Conservation (phyloP, 2,329 filamentous ascomycete genomes). For the Rutstroemia sp. region DNA sequence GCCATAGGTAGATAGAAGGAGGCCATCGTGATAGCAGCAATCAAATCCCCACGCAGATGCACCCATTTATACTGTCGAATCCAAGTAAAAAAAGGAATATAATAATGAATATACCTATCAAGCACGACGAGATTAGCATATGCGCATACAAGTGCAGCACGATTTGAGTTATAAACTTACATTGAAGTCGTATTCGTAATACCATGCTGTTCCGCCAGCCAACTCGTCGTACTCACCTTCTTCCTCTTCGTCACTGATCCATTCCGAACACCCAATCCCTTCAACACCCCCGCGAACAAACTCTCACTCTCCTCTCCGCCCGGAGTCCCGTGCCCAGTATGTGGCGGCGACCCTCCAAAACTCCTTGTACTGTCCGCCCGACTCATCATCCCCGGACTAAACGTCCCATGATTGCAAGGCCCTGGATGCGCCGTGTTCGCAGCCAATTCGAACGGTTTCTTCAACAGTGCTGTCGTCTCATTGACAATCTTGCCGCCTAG, state of each 20-base stretch:
- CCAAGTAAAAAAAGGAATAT: slow-evolving; percentile 88
- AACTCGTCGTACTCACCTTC: slow-evolving; percentile 66
- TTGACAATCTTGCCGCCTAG: slow-evolving; percentile 21
- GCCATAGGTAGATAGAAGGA: slow-evolving; percentile 98
- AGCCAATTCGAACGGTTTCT: slow-evolving; percentile 31
- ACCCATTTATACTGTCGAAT: slow-evolving; percentile 76
- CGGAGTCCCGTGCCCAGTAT: slow-evolving; percentile 9
- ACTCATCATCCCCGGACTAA: slow-evolving; percentile 56
- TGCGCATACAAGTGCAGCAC: neutral
- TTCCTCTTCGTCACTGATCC: slow-evolving; percentile 33
- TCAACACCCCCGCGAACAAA: slow-evolving; percentile 20
- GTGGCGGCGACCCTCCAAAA: slow-evolving; percentile 17
- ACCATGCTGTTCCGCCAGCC: slow-evolving; percentile 64
- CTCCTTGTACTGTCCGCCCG: slow-evolving; percentile 24
- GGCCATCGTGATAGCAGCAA: slow-evolving; percentile 90
- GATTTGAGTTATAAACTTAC: slow-evolving; percentile 40
- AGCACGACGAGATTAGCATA: neutral
- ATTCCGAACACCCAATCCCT: slow-evolving; percentile 19
- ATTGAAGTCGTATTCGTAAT: slow-evolving; percentile 67
- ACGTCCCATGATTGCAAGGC: slow-evolving; percentile 65
- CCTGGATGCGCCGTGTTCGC: slow-evolving; percentile 26
- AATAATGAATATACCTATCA: slow-evolving; percentile 79
- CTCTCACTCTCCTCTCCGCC: slow-evolving; percentile 14
- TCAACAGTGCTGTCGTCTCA: slow-evolving; percentile 47
- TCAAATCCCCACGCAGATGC: slow-evolving; percentile 77